phyloP scores from a whole-genome alignment of 768 basidiomycete genomes.

The Hypholoma fasciculare region DNA sequence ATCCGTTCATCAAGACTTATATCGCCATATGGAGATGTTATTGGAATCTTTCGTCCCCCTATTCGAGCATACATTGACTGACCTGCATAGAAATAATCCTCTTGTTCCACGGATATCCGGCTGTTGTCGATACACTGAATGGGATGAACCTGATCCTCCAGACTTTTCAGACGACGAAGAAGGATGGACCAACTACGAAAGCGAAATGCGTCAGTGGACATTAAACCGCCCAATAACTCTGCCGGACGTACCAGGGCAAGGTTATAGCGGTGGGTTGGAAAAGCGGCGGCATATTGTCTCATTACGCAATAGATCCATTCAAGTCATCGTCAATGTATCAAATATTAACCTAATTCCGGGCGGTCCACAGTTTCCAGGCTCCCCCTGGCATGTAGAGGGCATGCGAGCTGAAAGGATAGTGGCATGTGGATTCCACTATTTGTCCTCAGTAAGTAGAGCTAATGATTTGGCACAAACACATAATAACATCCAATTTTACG shows the following conservation, averaged over 20 bases:
- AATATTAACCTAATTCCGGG: constrained; percentile 45
- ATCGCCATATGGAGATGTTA: constrained; percentile 30
- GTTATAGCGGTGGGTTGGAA: constrained; percentile 50
- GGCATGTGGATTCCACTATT: constrained; percentile 43
- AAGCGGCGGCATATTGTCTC: constrained; percentile 35
- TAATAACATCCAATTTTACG: neutral
- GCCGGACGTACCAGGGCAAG: constrained; percentile 42
- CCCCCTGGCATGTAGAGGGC: constrained; percentile 51
- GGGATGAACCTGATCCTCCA: constrained; percentile 51
- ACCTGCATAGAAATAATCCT: constrained; percentile 51
- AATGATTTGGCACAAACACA: neutral
- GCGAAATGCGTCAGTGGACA: constrained; percentile 41
- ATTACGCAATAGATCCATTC: constrained; percentile 37
- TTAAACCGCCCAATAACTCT: constrained; percentile 42
- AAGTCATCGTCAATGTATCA: constrained; percentile 41
- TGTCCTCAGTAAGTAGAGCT: constrained; percentile 33
- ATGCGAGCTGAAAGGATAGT: constrained; percentile 54
- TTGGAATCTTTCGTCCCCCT: constrained; percentile 42
- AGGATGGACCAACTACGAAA: constrained; percentile 43
- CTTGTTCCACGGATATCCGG: constrained; percentile 42
- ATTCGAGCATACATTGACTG: constrained; percentile 53
- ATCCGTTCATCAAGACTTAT: constrained; percentile 23
- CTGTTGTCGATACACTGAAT: constrained; percentile 38
- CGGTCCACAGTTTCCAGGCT: constrained; percentile 30
- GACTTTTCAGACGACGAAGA: constrained; percentile 50